Evolutionary conservation across 768 basidiomycete species (phyloP).

Genomic region (Trametes elegans): DNA sequence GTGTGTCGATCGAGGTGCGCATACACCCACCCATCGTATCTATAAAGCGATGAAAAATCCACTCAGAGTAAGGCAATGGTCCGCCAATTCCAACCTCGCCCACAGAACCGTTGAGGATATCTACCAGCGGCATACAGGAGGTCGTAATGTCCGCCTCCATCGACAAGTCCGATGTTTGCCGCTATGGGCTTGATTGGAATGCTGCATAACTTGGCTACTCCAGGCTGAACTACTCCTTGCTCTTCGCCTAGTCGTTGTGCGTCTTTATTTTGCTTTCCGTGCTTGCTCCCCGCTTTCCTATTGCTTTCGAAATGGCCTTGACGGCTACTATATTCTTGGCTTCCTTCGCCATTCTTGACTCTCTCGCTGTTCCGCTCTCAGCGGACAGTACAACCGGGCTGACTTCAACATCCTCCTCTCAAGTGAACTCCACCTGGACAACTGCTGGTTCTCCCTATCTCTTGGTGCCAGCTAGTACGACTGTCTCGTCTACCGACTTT

Average conservation of each 20-base stretch:
- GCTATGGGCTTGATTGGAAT: neutral
- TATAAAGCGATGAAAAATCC: too few species aligned
- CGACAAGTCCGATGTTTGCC: neutral
- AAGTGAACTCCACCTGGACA: neutral
- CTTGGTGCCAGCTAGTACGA: neutral
- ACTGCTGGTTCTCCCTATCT: neutral
- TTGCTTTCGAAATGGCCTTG: constrained; percentile 18
- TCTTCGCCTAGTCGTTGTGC: neutral
- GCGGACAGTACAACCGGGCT: neutral
- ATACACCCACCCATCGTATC: neutral
- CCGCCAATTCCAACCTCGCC: too few species aligned
- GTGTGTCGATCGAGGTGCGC: too few species aligned
- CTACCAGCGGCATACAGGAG: too few species aligned
- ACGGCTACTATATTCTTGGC: constrained; percentile 15
- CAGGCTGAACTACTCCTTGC: neutral
- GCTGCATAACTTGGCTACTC: neutral
- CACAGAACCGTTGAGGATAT: too few species aligned
- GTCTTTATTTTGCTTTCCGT: neutral
- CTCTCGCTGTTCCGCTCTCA: constrained; percentile 4
- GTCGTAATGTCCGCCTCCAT: too few species aligned
- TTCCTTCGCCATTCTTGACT: constrained; percentile 3
- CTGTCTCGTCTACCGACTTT: neutral
- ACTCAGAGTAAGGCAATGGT: too few species aligned
- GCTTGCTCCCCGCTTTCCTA: neutral
- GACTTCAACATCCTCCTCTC: neutral